Base-by-base conservation (phyloP, 768 basidiomycete genomes). In the Tricholoma sp. region DNA sequence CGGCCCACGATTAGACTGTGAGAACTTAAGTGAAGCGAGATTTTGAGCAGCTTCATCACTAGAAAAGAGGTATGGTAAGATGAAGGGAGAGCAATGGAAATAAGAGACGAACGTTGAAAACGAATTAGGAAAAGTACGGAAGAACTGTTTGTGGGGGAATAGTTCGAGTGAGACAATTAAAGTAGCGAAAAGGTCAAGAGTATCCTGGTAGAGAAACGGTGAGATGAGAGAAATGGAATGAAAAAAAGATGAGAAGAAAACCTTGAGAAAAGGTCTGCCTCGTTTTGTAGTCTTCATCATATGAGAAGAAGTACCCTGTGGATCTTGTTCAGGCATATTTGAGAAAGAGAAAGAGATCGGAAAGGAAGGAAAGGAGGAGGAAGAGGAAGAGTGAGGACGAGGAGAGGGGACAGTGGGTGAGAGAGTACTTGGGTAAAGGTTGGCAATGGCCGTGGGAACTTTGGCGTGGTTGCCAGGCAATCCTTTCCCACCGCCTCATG, bases 271-370 rank as follows among this genome's bases (percentile, higher is more conserved):
- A 12, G 94, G 94, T 63, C 94, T 82, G 59, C 94, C 94, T 67
- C 94, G 85, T 78, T 93, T 92, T 69, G 94, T 96, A 12, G 91
- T 96, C 84, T 96, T 95, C 94, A 98, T 97, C 91, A 96, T 91
- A 72, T 96, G 94, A 28, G 91, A 92, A 41, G 89, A 84, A 61
- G 82, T 83, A 41, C 83, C 77, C 64, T 80, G 80, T 31, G 80
- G 74, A 50, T 78, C 69, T 66, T 65, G 53, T 61, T 81, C 80
- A 52, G 74, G 67, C 73, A 77, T 75, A 61, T 67, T 65, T 59
- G 55, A 56, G 18, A 44, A 44, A 44, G 64, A 66, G 66, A 63
- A 68, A 58, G 69, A 64, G 67, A 68, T 45, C 81, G 54, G 78
- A 80, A 61, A 81, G 85, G 69, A 76, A 66, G 76, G 75, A 65